Evolutionary conservation across 495 filamentous ascomycete species (phyloP).

Genomic region (Aspergillus biplanus): DNA sequence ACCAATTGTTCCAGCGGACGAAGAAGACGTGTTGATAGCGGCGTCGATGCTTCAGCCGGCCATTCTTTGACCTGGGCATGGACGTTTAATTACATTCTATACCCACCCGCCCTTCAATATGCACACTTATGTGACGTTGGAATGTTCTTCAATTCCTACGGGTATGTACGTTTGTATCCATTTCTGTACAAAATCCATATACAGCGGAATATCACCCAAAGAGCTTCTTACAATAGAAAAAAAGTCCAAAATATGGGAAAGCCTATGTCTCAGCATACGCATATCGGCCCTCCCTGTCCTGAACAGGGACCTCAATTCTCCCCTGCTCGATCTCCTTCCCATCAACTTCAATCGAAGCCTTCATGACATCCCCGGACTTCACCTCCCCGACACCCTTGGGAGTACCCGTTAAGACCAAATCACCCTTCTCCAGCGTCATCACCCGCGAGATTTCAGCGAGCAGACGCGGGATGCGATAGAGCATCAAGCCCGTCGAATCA

Average conservation of each 20-base stretch:
- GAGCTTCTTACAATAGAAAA: too few relatives aligned
- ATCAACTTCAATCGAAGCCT: slow-evolving; percentile 75
- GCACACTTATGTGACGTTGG: too few relatives aligned
- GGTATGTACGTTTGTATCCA: slow-evolving; percentile 16
- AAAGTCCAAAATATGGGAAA: too few relatives aligned
- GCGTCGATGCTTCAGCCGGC: neutral
- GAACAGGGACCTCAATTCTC: slow-evolving; percentile 79
- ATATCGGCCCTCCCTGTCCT: slow-evolving; percentile 63
- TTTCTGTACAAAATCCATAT: neutral
- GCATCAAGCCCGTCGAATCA: slow-evolving; percentile 90
- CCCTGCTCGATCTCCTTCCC: slow-evolving; percentile 88
- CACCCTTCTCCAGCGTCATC: slow-evolving; percentile 91
- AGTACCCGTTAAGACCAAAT: slow-evolving; percentile 92
- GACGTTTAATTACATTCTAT: too few relatives aligned
- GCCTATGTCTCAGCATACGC: slow-evolving; percentile 49
- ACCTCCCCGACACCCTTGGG: slow-evolving; percentile 95
- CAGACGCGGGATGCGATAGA: slow-evolving; percentile 84
- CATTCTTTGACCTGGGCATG: neutral
- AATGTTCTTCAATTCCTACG: neutral
- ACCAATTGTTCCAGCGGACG: slow-evolving; percentile 29
- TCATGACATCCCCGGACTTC: slow-evolving; percentile 85
- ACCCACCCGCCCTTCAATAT: too few relatives aligned
- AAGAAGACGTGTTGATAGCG: slow-evolving; percentile 23
- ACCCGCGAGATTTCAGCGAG: slow-evolving; percentile 89
- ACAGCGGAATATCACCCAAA: neutral